Evolutionary conservation across 2,329 filamentous ascomycete species (phyloP), one percentile per base, ranked within the genome.

Genomic region (Diaporthe amygdali): DNA sequence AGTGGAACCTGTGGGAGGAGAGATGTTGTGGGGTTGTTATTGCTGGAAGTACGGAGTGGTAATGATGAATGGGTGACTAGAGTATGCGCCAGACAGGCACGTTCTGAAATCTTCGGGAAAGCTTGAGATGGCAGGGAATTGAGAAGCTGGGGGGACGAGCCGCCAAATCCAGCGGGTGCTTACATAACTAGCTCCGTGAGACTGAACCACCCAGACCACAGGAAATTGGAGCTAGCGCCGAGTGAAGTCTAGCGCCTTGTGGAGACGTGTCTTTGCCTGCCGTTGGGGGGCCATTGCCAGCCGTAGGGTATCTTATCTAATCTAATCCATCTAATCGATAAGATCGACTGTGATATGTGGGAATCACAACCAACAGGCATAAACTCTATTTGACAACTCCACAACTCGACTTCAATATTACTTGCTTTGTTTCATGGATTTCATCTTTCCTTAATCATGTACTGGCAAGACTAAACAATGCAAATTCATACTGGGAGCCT

Each of bases 161-260:
- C 76, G 77, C 79, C 77, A 82, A 82, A 81, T 76, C 79, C 72
- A 79, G 17, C 66, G 66, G 41, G 7, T 59, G 66, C 52, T 68
- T 59, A 68, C 66, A 68, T 79, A 59, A 68, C 5, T 14, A 20
- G 22, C 30, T 30, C 30, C 6, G 17, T 10, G n/a, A 30, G 5
- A 64, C 44, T 54, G 51, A 17, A 17, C n/a, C n/a, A n/a, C n/a
- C n/a, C n/a, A n/a, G n/a, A n/a, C n/a, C n/a, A n/a, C n/a, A n/a
- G n/a, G n/a, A n/a, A n/a, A n/a, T n/a, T n/a, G n/a, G n/a, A n/a
- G 9, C 39, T n/a, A 46, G 25, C 14, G 34, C 22, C 17, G 14
- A 7, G 30, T 44, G 0, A 9, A 14, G 55, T 30, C 15, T 44
- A 30, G 37, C 25, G 55, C 8, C 20, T 4, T 8, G 39, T 20